Conservation (phyloP, 2,329 filamentous ascomycete species). For the Fusarium sp. region DNA sequence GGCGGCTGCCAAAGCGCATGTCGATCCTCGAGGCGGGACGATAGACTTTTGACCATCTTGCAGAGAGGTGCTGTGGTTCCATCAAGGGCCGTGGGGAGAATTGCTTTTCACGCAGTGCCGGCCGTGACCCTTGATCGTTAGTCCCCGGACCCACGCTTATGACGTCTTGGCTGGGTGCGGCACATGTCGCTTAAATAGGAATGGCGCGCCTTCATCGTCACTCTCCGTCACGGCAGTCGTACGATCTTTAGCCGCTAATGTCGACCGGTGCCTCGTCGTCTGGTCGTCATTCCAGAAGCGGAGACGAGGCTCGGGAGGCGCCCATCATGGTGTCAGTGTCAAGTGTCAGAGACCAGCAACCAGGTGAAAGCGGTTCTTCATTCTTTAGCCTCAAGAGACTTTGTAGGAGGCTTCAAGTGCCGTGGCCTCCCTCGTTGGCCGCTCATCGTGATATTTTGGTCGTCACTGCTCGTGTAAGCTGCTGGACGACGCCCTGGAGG, state of each 20-base stretch:
- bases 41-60: constrained; percentile 40
- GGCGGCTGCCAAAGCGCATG: constrained; percentile 35
- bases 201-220: constrained; percentile 37
- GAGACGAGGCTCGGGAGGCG: constrained; percentile 27
- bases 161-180: constrained; percentile 46
- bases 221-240: constrained; percentile 43
- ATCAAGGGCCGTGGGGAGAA: constrained; percentile 35
- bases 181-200: constrained; percentile 41
- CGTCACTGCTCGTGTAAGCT: not conserved
- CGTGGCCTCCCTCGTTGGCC: constrained; percentile 4
- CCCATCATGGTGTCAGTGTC: constrained; percentile 13
- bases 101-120: constrained; percentile 47
- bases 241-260: constrained; percentile 44
- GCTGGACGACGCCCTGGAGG: not conserved
- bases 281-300: constrained; percentile 39
- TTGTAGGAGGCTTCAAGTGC: not conserved
- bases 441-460: not conserved
- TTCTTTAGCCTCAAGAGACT: not conserved
- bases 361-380: not conserved
- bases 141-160: constrained; percentile 43
- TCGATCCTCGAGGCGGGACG: constrained; percentile 40
- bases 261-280: constrained; percentile 37
- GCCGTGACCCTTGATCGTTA: constrained; percentile 37
- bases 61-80: constrained; percentile 33
- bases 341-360: constrained; percentile 14